phyloP scores from a whole-genome alignment of 2,329 filamentous ascomycete genomes.

The Diplocarpon rosae region DNA sequence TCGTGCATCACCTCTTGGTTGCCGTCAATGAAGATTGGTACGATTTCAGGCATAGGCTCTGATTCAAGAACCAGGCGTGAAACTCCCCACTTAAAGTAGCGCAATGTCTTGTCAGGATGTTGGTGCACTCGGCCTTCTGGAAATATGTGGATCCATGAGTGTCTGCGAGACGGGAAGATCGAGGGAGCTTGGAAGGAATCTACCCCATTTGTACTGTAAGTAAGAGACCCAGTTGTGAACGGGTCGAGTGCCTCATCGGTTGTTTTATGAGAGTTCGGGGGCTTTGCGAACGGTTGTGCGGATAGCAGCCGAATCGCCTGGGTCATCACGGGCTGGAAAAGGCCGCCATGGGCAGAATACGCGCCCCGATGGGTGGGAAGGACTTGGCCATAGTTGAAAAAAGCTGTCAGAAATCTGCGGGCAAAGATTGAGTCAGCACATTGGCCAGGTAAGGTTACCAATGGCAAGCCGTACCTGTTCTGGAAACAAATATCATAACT shows the following conservation, averaged over 20 bases:
- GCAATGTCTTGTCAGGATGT: conserved; percentile 63
- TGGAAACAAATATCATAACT: conserved; percentile 94
- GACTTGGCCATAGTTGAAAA: conserved; percentile 85
- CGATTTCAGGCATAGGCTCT: conserved; percentile 74
- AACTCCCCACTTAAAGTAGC: conserved; percentile 98
- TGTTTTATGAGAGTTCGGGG: conserved; percentile 9
- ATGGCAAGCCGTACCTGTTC: conserved; percentile 50
- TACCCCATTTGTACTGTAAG: conserved; percentile 54
- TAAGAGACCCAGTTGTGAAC: conserved; percentile 37
- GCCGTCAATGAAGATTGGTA: conserved; percentile 92
- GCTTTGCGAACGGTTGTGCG: conserved; percentile 35
- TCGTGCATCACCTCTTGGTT: conserved; percentile 85
- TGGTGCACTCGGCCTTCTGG: conserved; percentile 94
- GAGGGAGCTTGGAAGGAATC: conserved; percentile 64
- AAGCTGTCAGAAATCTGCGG: conserved; percentile 53
- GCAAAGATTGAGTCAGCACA: not conserved
- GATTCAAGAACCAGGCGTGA: conserved; percentile 84
- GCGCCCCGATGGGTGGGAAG: conserved; percentile 75
- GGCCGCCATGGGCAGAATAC: conserved; percentile 65
- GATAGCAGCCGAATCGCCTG: conserved; percentile 80
- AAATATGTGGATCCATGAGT: conserved; percentile 90
- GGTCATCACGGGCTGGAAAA: conserved; percentile 81
- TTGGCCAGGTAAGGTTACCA: not conserved
- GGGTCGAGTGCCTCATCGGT: conserved; percentile 30
- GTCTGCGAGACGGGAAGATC: conserved; percentile 54